phyloP scores from a whole-genome alignment of 2,329 filamentous ascomycete species.

The Colletotrichum musae region DNA sequence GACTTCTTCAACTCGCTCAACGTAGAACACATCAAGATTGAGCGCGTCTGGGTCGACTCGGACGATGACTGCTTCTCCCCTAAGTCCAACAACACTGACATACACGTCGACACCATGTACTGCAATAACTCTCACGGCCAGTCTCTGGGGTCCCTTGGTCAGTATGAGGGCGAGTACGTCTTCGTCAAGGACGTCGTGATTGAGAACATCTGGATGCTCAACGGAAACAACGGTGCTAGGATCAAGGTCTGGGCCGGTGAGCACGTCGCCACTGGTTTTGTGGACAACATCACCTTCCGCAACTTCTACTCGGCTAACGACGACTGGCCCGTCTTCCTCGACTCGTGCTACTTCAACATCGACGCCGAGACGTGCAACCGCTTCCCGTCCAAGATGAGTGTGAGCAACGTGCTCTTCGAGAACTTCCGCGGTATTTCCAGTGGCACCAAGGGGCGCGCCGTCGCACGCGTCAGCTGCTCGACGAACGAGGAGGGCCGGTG shows the following conservation, averaged over 20 bases:
- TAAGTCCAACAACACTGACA: conserved; percentile 71
- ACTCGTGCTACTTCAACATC: conserved; percentile 74
- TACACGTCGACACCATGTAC: conserved; percentile 72
- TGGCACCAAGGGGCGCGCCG: conserved; percentile 68
- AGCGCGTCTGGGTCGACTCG: conserved; percentile 65
- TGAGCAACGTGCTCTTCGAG: conserved; percentile 71
- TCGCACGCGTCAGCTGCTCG: conserved; percentile 69
- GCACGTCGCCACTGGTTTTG: conserved; percentile 70
- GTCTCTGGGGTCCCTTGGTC: conserved; percentile 71
- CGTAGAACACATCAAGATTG: conserved; percentile 66
- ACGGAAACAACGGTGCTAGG: conserved; percentile 66
- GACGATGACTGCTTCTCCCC: conserved; percentile 74
- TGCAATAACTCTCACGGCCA: conserved; percentile 73
- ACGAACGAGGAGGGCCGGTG: conserved; percentile 68
- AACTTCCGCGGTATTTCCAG: conserved; percentile 71
- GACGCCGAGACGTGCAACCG: conserved; percentile 63
- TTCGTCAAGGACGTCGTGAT: conserved; percentile 70
- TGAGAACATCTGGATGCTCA: conserved; percentile 71
- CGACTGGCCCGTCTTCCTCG: conserved; percentile 69
- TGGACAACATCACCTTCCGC: conserved; percentile 73
- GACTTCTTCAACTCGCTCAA: conserved; percentile 75
- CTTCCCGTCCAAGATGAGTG: conserved; percentile 70
- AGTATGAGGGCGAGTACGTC: conserved; percentile 67
- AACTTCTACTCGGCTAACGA: conserved; percentile 73
- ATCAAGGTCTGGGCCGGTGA: conserved; percentile 74